Conservation (phyloP, 768 basidiomycete genomes). For the Calocybe cyanea region DNA sequence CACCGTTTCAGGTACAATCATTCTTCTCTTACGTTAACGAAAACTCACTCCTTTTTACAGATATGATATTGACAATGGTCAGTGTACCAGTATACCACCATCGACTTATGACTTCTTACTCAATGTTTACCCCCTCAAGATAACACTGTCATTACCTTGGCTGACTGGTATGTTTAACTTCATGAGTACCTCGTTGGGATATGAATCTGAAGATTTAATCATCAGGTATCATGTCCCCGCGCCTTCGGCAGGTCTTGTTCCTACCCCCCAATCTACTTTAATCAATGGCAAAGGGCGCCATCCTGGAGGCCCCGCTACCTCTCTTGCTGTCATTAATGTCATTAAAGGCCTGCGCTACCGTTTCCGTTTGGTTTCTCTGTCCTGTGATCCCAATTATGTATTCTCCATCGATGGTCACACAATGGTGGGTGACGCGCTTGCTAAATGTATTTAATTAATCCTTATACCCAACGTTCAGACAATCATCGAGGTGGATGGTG, state of each 20-base stretch:
- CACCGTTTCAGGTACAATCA: slow-evolving; percentile 25
- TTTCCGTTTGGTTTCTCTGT: slow-evolving; percentile 47
- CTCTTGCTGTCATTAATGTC: slow-evolving; percentile 45
- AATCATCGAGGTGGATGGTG: slow-evolving; percentile 39
- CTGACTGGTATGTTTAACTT: slow-evolving; percentile 3
- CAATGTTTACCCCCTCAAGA: not conserved
- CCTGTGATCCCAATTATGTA: slow-evolving; percentile 41
- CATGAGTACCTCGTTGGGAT: no score
- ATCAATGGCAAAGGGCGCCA: slow-evolving; percentile 54
- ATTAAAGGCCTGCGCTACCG: slow-evolving; percentile 40
- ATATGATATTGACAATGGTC: slow-evolving; percentile 15
- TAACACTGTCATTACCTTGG: slow-evolving; percentile 2
- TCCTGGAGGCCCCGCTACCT: slow-evolving; percentile 32
- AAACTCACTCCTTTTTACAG: slow-evolving; percentile 11
- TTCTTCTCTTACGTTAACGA: slow-evolving; percentile 21
- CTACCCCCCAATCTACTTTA: slow-evolving; percentile 35
- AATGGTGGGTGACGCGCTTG: slow-evolving; percentile 18
- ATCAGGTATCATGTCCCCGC: slow-evolving; percentile 34
- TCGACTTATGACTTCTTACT: not conserved
- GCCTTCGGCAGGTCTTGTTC: slow-evolving; percentile 14
- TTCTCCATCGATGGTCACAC: slow-evolving; percentile 44
- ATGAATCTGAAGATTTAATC: no score
- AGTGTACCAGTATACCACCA: not conserved
- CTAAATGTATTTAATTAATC: slow-evolving; percentile 3
- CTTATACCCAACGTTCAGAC: slow-evolving; percentile 18